Conservation (phyloP, 2,329 filamentous ascomycete species). For the Exserohilum turcica region DNA sequence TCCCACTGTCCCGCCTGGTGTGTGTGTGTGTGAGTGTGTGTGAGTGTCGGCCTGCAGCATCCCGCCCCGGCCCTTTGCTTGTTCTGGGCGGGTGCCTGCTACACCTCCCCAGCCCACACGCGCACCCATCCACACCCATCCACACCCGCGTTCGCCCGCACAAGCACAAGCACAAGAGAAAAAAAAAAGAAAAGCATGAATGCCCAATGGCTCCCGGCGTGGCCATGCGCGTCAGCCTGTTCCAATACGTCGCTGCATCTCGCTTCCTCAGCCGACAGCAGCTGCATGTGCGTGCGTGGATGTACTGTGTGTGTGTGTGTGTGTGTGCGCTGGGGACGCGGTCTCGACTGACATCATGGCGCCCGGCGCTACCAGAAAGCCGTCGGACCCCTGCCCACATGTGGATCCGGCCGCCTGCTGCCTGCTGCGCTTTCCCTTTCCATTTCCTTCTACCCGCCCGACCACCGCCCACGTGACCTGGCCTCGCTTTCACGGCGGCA, state of each 20-base stretch:
- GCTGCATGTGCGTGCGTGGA: no score
- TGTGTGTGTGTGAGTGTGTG: no score
- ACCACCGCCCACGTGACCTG: background rate
- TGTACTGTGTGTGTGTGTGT: no score
- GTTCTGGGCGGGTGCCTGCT: slow-evolving; percentile 12
- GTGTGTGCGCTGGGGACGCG: no score
- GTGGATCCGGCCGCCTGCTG: background rate
- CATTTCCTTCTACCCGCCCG: background rate
- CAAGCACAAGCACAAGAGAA: no score
- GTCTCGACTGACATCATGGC: slow-evolving; percentile 4
- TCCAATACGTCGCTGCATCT: slow-evolving; percentile 17
- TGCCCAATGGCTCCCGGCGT: slow-evolving; percentile 7
- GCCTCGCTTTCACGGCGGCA: background rate
- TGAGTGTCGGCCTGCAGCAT: slow-evolving; percentile 8
- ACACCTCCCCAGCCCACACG: no score
- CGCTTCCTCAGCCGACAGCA: slow-evolving; percentile 14
- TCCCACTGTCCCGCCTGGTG: slow-evolving; percentile 12
- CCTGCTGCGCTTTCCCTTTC: background rate
- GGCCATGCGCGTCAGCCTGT: slow-evolving; percentile 13
- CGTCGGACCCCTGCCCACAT: background rate
- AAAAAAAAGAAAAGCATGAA: slow-evolving; percentile 9
- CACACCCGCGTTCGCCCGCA: slow-evolving; percentile 2
- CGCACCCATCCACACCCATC: no score
- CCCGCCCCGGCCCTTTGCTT: slow-evolving; percentile 13
- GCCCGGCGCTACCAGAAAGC: slow-evolving; percentile 1